These are phyloP conservation scores for Myxozyma geophila DNA, from an alignment of 805 yeast genomes.

Conservation along the genomic window DNA sequence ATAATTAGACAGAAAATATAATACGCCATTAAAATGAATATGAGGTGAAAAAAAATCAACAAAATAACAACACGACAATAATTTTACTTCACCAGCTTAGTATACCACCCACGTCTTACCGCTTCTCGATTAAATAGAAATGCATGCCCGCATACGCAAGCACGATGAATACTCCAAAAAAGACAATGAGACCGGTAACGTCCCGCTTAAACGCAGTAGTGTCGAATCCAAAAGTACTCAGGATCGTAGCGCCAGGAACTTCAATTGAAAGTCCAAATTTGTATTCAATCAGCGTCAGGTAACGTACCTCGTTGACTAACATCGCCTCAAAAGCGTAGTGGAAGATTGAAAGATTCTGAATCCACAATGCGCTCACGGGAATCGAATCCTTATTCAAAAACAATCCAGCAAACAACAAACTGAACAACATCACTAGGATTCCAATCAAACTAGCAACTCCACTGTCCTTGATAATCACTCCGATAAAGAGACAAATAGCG, in stretches of 20 bases:
- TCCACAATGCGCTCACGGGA: slow-evolving; percentile 58
- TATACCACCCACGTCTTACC: slow-evolving; percentile 46
- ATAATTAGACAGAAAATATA: no score
- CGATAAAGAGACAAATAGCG: slow-evolving; percentile 81
- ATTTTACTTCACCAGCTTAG: background rate
- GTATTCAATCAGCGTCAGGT: slow-evolving; percentile 78
- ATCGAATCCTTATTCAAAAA: slow-evolving; percentile 81
- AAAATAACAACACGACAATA: background rate
- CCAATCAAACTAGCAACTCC: slow-evolving; percentile 92
- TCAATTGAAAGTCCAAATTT: slow-evolving; percentile 93
- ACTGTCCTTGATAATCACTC: slow-evolving; percentile 83
- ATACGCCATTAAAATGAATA: background rate
- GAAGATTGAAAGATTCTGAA: slow-evolving; percentile 85
- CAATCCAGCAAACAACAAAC: slow-evolving; percentile 89
- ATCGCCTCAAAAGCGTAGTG: slow-evolving; percentile 96
- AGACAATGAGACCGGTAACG: slow-evolving; percentile 59
- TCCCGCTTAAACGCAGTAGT: slow-evolving; percentile 77
- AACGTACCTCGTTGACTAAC: slow-evolving; percentile 88
- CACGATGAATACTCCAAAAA: slow-evolving; percentile 60
- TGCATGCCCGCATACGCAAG: slow-evolving; percentile 79
- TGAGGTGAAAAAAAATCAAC: background rate
- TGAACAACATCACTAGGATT: slow-evolving; percentile 79
- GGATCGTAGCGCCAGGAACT: slow-evolving; percentile 96
- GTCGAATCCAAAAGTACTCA: slow-evolving; percentile 92
- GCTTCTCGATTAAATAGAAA: slow-evolving; percentile 71